A percentile compares a stretch with the other conserved stretches of the same genome.
Conservation (phyloP, 352 stramenopile genomes). For the Phytopythium oedochilum region DNA sequence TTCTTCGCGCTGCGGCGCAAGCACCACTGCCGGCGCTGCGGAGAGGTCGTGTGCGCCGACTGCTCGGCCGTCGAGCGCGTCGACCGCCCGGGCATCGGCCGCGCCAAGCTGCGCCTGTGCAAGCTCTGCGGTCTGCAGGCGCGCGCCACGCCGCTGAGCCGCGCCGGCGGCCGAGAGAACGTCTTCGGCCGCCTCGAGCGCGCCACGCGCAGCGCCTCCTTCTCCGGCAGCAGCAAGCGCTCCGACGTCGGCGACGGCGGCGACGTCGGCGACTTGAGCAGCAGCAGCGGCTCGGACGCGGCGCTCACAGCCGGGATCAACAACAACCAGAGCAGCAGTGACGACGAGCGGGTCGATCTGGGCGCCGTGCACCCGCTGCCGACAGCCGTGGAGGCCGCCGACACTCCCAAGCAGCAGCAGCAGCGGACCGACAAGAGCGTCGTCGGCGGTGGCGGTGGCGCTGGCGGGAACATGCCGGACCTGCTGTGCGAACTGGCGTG, state of each 20-base stretch:
- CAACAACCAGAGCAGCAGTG: no score
- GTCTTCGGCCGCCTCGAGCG: conserved; percentile 64
- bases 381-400: no score
- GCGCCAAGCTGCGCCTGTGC: conserved; percentile 75
- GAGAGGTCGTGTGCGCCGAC: conserved; percentile 75
- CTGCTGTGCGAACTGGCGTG: conserved; percentile 77
- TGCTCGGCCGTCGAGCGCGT: conserved; percentile 70
- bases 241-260: no score
- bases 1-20: conserved; percentile 63
- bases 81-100: conserved; percentile 67
- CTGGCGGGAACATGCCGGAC: conserved; percentile 73
- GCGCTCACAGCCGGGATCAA: no score
- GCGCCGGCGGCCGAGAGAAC: conserved; percentile 45
- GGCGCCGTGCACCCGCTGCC: no score
- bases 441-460: no score
- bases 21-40: conserved; percentile 73
- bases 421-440: no score
- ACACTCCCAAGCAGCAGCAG: no score
- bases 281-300: no score
- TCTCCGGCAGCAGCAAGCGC: conserved; percentile 13
- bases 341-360: no score
- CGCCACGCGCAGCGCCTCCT: conserved; percentile 46
- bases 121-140: conserved; percentile 77
- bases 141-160: conserved; percentile 58
- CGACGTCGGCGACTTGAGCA: no score